phyloP scores from a whole-genome alignment of 257 asterid species.

The Solanum piurae region DNA sequence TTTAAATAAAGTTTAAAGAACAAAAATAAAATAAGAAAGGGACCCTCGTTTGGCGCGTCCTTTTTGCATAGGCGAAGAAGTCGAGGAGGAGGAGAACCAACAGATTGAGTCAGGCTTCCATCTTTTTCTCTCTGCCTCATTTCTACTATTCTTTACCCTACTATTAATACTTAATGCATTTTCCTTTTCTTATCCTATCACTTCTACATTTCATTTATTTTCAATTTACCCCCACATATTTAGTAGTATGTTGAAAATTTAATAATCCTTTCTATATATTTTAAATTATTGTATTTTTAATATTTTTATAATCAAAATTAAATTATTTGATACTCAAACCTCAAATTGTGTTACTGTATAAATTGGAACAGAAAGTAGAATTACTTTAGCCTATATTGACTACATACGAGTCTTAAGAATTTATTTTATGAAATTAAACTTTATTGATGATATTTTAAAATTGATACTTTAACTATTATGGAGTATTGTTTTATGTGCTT shows the following conservation, averaged over 20 bases:
- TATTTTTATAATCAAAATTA: too few species aligned
- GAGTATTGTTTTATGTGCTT: neutral
- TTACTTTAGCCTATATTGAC: neutral
- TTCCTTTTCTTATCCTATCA: too few species aligned
- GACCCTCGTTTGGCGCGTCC: neutral
- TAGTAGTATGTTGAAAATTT: too few species aligned
- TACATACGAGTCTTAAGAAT: neutral
- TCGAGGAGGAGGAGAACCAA: constrained; percentile 11
- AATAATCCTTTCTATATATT: too few species aligned
- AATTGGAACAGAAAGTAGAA: neutral
- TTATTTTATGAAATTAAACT: neutral
- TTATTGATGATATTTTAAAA: neutral
- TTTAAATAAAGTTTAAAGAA: too few species aligned
- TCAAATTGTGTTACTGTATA: too few species aligned
- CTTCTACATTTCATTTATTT: too few species aligned
- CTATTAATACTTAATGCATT: neutral
- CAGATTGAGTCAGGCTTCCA: neutral
- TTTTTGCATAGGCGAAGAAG: constrained; percentile 6
- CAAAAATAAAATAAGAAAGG: neutral
- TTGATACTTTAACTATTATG: neutral
- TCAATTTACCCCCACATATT: too few species aligned
- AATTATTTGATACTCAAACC: too few species aligned
- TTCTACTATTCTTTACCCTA: neutral
- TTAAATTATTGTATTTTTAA: too few species aligned
- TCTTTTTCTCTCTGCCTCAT: neutral